Percentiles rank a stretch among this genome's conserved stretches.
These are phyloP conservation scores for Acer negundo DNA, from an alignment of 345 rosid genomes.

Conservation along the genomic window DNA sequence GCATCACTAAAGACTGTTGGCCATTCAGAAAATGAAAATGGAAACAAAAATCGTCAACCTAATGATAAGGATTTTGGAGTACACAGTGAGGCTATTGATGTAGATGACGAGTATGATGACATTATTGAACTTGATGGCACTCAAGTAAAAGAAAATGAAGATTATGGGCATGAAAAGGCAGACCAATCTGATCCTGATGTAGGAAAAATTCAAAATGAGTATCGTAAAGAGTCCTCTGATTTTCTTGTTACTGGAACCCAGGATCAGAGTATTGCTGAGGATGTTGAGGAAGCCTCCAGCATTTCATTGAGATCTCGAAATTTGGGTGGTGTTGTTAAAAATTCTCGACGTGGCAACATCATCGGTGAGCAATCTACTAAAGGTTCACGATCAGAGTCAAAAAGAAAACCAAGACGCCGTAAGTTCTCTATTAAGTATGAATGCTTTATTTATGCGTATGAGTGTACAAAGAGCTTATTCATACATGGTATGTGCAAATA, in stretches of 20 bases:
- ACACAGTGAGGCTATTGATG: slow-evolving; percentile 38
- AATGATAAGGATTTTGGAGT: slow-evolving; percentile 30
- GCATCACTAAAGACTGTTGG: slow-evolving; percentile 58
- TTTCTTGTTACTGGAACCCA: slow-evolving; percentile 29
- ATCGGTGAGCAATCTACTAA: slow-evolving; percentile 43
- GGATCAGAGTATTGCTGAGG: slow-evolving; percentile 41
- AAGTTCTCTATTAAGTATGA: slow-evolving; percentile 52
- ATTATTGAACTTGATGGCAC: slow-evolving; percentile 55
- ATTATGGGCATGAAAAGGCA: slow-evolving; percentile 45
- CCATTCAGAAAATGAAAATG: slow-evolving; percentile 27
- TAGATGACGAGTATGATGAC: slow-evolving; percentile 56
- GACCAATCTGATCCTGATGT: slow-evolving; percentile 24
- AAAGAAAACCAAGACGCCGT: slow-evolving; percentile 62
- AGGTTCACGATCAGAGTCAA: slow-evolving; percentile 46
- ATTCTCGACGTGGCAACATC: slow-evolving; percentile 24
- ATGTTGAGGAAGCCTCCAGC: slow-evolving; percentile 33
- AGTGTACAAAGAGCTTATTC: not conserved
- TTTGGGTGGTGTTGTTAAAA: slow-evolving; percentile 21
- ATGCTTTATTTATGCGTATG: not conserved
- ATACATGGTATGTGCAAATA: not conserved
- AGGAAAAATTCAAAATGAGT: slow-evolving; percentile 24
- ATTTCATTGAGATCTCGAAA: slow-evolving; percentile 27
- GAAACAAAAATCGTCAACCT: slow-evolving; percentile 18
- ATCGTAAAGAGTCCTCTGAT: slow-evolving; percentile 33
- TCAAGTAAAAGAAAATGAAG: slow-evolving; percentile 51